phyloP scores from a whole-genome alignment of 345 rosid species.

The Carallia brachiata region DNA sequence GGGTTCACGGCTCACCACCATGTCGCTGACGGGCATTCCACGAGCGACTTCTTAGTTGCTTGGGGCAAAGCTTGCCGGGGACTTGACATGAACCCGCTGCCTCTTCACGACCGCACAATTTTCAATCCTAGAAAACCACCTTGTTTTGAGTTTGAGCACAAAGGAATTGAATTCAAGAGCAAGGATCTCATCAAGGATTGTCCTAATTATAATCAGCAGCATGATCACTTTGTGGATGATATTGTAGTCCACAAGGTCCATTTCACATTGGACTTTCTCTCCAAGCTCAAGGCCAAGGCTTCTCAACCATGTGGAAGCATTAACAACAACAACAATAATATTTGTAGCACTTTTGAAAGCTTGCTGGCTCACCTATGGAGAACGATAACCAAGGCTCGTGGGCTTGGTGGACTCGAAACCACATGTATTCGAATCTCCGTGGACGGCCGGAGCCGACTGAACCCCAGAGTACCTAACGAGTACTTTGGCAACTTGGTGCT shows the following conservation, averaged over 20 bases:
- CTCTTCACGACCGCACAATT: conserved; percentile 22
- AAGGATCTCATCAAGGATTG: conserved; percentile 3
- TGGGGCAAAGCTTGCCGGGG: conserved; percentile 38
- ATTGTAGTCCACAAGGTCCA: conserved; percentile 29
- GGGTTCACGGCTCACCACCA: conserved; percentile 35
- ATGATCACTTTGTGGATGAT: neutral
- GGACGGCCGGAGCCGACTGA: conserved; percentile 21
- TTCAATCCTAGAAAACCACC: conserved; percentile 28
- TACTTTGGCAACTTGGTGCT: conserved; percentile 44
- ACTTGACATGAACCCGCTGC: conserved; percentile 18
- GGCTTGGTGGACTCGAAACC: conserved; percentile 13
- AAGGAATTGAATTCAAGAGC: conserved; percentile 25
- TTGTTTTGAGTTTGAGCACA: conserved; percentile 21
- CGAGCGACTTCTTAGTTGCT: conserved; percentile 33
- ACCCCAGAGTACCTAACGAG: conserved; percentile 25
- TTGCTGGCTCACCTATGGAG: conserved; percentile 36
- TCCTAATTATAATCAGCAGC: neutral
- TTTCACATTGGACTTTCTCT: conserved; percentile 30
- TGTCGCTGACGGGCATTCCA: conserved; percentile 35
- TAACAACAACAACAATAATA: neutral
- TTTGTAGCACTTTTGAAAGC: conserved; percentile 30
- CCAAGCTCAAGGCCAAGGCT: conserved; percentile 27
- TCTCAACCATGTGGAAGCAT: neutral
- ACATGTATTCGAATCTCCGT: conserved; percentile 25
- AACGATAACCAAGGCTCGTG: conserved; percentile 25